phyloP scores from a whole-genome alignment of 192 early-diverging fungal genomes.

The Mortierella claussenii region DNA sequence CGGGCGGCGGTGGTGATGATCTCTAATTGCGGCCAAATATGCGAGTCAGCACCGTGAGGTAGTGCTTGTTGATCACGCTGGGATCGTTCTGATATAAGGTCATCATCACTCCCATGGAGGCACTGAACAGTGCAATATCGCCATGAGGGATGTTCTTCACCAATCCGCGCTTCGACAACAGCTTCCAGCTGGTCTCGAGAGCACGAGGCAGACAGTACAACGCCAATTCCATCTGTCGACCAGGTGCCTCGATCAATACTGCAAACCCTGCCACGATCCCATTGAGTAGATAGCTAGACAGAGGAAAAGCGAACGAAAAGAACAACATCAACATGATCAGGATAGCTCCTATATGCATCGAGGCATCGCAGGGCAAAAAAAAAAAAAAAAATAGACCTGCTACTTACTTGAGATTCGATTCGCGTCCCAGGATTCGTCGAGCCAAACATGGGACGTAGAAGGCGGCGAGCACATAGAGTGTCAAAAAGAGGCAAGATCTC shows the following conservation, averaged over 20 bases:
- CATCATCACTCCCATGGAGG: conserved; percentile 82
- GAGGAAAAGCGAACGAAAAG: not conserved
- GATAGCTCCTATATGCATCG: no score
- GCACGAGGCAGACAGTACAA: conserved; percentile 88
- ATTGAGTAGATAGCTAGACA: conserved; percentile 33
- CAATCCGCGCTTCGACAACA: conserved; percentile 63
- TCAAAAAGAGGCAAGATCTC: conserved; percentile 69
- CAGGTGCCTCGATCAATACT: conserved; percentile 68
- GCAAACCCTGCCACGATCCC: conserved; percentile 67
- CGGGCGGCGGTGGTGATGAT: no score
- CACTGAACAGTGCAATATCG: conserved; percentile 78
- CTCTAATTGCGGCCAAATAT: conserved; percentile 81
- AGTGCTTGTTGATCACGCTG: conserved; percentile 74
- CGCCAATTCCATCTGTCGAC: conserved; percentile 80
- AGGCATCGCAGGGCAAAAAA: not conserved
- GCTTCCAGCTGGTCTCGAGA: conserved; percentile 77
- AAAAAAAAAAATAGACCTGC: not conserved
- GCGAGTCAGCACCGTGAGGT: conserved; percentile 79
- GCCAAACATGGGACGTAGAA: conserved; percentile 64
- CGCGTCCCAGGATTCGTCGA: conserved; percentile 57
- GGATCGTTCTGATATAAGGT: conserved; percentile 85
- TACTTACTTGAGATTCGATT: conserved; percentile 61
- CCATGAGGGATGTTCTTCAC: conserved; percentile 71
- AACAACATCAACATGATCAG: not conserved
- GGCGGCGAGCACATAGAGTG: conserved; percentile 60